Conservation (phyloP, 148 eudicot genomes). For the Arbutus unedo region DNA sequence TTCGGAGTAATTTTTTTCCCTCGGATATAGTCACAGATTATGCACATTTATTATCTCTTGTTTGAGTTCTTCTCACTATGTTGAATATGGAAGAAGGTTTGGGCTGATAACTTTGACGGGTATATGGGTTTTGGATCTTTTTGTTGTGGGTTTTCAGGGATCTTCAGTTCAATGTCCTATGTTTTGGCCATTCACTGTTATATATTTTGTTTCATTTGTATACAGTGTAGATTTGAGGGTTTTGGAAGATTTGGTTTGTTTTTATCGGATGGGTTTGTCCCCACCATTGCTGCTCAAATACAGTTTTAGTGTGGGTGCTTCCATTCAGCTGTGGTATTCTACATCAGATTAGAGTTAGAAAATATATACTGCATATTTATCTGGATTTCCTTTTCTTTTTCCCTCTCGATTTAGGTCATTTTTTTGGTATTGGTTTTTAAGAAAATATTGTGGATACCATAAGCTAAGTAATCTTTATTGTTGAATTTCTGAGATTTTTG, state of each 20-base stretch:
- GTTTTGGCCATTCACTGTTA: conserved; percentile 15
- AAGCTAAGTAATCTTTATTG: conserved; percentile 8
- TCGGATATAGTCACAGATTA: no score
- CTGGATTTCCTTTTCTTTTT: background rate
- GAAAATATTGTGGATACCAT: conserved; percentile 22
- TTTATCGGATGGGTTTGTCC: conserved; percentile 6
- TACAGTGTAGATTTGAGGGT: background rate
- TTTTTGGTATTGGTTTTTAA: conserved; percentile 22
- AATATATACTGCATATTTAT: background rate
- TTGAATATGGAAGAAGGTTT: background rate
- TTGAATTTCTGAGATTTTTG: background rate
- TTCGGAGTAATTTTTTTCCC: background rate
- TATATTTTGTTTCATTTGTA: conserved; percentile 2
- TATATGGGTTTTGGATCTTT: conserved; percentile 12
- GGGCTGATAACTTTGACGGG: background rate
- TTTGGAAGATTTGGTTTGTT: background rate
- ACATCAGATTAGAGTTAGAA: background rate
- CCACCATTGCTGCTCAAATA: background rate
- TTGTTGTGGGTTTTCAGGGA: background rate
- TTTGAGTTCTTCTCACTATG: background rate
- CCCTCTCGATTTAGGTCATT: background rate
- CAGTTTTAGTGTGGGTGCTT: conserved; percentile 7
- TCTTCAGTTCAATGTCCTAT: conserved; percentile 2
- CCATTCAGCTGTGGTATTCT: background rate
- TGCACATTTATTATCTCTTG: background rate